Base-by-base conservation (phyloP, 2,329 filamentous ascomycete genomes). In the Seiridium unicorne region DNA sequence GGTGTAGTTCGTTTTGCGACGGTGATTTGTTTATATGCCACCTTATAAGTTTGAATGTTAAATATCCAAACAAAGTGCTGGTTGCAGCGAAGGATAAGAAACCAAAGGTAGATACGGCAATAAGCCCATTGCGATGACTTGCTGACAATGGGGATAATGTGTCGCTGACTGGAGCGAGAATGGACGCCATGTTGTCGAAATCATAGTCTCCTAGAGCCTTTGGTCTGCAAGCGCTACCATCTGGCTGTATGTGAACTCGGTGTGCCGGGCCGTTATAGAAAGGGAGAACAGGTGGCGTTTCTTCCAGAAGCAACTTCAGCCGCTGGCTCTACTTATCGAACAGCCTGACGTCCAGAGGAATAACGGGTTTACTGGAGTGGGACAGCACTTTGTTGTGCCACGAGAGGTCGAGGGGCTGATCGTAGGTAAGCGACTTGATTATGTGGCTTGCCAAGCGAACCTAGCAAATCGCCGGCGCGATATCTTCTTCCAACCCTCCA, bases 21-120 rank as follows among this genome's bases (percentile, higher is more conserved):
- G 47, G 42, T 40, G 40, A 31, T 26, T 44, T 13, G 13, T 49
- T 34, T 7, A 66, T 78, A 34, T 59, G 61, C 62, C 62, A 64
- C 18, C 49, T 18, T 34, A 63, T 31, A 32, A 64, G 54, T 40
- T 60, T 60, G 36, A 44, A 51, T 5, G 59, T 60, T 5, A 64
- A 47, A 44, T 60, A 61, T 32, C 31, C 4, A 32, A 64, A 61
- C 13, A 64, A 51, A 10, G 53, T 48, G 1, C 32, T 60, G 13
- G 55, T 49, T 4, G 59, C 38, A 32, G 60, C 49, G 46, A 60
- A 60, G 5, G 59, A 62, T 5, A 62, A 54, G 44, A 61, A 44
- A 4, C 54, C 63, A 48, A 62, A 60, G 13, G 55, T 31, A 34
- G 61, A 34, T 2, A 64, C 59, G 36, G 63, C 61, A n/a, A 57